Evolutionary conservation across 768 basidiomycete species (phyloP).

Genomic region (Boletus reticulatus): DNA sequence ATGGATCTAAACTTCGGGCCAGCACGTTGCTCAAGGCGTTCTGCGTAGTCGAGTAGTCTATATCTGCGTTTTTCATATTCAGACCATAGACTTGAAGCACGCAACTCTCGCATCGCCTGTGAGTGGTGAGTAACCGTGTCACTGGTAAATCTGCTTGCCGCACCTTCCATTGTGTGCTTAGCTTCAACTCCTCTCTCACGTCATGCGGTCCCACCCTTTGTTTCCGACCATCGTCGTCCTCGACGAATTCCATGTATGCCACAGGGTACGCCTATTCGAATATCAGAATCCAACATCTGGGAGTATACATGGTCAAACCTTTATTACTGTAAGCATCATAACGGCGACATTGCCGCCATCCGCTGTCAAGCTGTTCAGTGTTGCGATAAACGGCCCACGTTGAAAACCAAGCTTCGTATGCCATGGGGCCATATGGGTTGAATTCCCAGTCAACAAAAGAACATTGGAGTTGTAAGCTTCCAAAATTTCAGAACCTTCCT

Average conservation of each 20-base stretch:
- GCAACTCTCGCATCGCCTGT: slow-evolving; percentile 58
- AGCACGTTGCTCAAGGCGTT: slow-evolving; percentile 60
- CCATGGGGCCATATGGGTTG: slow-evolving; percentile 85
- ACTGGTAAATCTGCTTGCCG: slow-evolving; percentile 13
- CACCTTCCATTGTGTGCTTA: slow-evolving; percentile 73
- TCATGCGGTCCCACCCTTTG: slow-evolving; percentile 60
- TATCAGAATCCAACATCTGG: neutral
- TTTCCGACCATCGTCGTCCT: slow-evolving; percentile 48
- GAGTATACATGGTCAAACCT: slow-evolving; percentile 38
- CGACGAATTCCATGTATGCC: slow-evolving; percentile 72
- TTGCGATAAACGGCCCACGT: slow-evolving; percentile 62
- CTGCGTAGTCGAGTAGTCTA: slow-evolving; percentile 56
- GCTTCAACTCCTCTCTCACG: slow-evolving; percentile 63
- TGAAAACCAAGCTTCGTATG: slow-evolving; percentile 84
- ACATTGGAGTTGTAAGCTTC: slow-evolving; percentile 71
- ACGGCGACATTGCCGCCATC: slow-evolving; percentile 80
- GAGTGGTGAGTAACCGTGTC: slow-evolving; percentile 1
- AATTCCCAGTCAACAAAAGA: slow-evolving; percentile 78
- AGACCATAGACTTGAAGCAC: slow-evolving; percentile 54
- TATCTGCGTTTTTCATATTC: slow-evolving; percentile 56
- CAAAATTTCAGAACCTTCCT: slow-evolving; percentile 80
- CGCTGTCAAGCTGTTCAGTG: slow-evolving; percentile 71
- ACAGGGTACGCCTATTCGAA: slow-evolving; percentile 59
- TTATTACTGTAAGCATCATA: slow-evolving; percentile 71
- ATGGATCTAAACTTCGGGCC: slow-evolving; percentile 42